Evolutionary conservation across 345 rosid genomes (phyloP).

Genomic region (Euclidium syriacum): DNA sequence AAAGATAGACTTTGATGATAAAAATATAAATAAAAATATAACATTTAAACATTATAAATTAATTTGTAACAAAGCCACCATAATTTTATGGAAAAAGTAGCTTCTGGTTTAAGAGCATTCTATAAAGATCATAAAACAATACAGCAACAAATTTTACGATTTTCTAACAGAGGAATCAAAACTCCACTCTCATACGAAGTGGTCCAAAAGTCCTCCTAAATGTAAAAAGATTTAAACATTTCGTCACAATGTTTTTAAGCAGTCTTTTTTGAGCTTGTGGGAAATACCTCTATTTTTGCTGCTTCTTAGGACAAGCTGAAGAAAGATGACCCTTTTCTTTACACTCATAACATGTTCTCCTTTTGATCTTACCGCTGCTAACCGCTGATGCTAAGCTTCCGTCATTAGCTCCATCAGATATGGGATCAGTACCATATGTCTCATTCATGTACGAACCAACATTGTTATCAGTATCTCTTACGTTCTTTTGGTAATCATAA

Average conservation of each 20-base stretch:
- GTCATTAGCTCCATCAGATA: conserved; percentile 7
- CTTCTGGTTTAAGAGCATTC: neutral
- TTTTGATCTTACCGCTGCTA: conserved; percentile 58
- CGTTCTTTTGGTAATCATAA: conserved; percentile 45
- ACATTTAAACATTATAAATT: neutral
- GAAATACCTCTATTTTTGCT: conserved; percentile 24
- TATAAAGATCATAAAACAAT: neutral
- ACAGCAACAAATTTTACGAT: neutral
- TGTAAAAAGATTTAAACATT: neutral
- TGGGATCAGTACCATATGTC: conserved; percentile 1
- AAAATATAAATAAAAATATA: neutral
- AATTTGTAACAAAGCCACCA: neutral
- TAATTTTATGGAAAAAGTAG: neutral
- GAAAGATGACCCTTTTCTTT: conserved; percentile 74
- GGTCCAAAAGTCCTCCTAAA: conserved; percentile 6
- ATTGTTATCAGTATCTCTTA: conserved; percentile 26
- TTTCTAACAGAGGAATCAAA: conserved; percentile 14
- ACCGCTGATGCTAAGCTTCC: conserved; percentile 7
- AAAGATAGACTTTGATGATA: neutral
- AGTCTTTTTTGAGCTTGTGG: neutral
- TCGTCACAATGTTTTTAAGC: conserved; percentile 16
- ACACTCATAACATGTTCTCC: conserved; percentile 75
- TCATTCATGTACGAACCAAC: conserved; percentile 18
- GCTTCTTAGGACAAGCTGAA: conserved; percentile 65
- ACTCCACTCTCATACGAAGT: conserved; percentile 17